phyloP scores from a whole-genome alignment of 2,329 filamentous ascomycete species.

The Xylaria sp. region DNA sequence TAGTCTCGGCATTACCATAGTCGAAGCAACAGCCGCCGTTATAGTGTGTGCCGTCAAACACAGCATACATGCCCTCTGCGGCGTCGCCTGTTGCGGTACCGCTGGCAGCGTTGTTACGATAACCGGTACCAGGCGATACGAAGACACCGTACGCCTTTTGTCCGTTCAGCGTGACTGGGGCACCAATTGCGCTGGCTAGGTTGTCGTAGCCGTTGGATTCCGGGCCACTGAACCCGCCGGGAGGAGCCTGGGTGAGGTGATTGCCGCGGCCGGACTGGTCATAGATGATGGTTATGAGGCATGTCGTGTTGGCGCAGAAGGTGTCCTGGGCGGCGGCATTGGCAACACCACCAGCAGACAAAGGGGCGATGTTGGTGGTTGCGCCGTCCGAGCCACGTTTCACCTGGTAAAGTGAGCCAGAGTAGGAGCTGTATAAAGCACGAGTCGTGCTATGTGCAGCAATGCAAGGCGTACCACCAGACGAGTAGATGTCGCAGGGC shows the following conservation, averaged over 20 bases:
- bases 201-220: conserved; percentile 68
- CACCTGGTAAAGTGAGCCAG: conserved; percentile 68
- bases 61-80: conserved; percentile 69
- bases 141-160: conserved; percentile 73
- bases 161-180: conserved; percentile 69
- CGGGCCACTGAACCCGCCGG: conserved; percentile 67
- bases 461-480: conserved; percentile 68
- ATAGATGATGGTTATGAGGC: conserved; percentile 72
- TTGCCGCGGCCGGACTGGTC: conserved; percentile 73
- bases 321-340: conserved; percentile 69
- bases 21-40: conserved; percentile 68
- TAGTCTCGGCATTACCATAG: conserved; percentile 68
- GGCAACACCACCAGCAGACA: conserved; percentile 69
- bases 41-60: conserved; percentile 70
- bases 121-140: conserved; percentile 69
- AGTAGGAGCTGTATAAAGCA: conserved; percentile 67
- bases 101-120: conserved; percentile 66
- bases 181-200: conserved; percentile 67
- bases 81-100: conserved; percentile 66
- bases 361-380: conserved; percentile 61
- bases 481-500: conserved; percentile 70
- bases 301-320: conserved; percentile 70
- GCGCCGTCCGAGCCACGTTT: conserved; percentile 64
- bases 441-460: conserved; percentile 73
- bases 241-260: conserved; percentile 70